These are phyloP conservation scores for Rubroshorea leprosula DNA, from an alignment of 345 rosid genomes.

Conservation along the genomic window DNA sequence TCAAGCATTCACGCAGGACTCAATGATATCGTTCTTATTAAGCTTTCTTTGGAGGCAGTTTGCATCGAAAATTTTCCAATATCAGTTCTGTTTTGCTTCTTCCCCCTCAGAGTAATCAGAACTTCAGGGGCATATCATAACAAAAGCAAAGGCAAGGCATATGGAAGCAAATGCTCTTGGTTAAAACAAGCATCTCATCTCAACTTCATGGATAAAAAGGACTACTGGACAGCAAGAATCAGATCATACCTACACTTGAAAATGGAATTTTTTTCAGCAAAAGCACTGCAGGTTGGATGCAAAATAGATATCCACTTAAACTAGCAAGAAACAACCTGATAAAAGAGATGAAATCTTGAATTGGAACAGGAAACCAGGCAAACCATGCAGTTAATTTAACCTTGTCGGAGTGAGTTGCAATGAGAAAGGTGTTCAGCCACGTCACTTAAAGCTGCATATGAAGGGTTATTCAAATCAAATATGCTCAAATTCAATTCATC, in stretches of 20 bases:
- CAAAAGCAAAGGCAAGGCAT: not conserved
- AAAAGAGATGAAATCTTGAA: not conserved
- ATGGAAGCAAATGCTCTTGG: not conserved
- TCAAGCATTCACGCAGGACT: not conserved
- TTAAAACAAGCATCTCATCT: not conserved
- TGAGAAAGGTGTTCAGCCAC: conserved; percentile 47
- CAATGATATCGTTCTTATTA: too few species aligned
- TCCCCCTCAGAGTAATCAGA: not conserved
- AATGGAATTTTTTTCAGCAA: not conserved
- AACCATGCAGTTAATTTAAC: conserved; percentile 25
- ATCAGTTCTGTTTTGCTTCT: not conserved
- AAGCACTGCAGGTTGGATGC: not conserved
- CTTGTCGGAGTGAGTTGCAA: conserved; percentile 48
- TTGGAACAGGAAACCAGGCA: not conserved
- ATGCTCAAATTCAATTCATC: conserved; percentile 4
- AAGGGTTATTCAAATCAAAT: conserved; percentile 6
- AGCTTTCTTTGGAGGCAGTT: not conserved
- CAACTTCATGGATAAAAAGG: not conserved
- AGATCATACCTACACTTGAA: not conserved
- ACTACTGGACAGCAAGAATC: not conserved
- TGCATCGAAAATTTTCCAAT: not conserved
- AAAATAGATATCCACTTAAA: not conserved
- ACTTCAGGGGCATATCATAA: not conserved
- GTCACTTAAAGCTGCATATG: conserved; percentile 67
- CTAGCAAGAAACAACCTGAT: not conserved